Base-by-base conservation (phyloP, 2,329 filamentous ascomycete genomes). In the Orbilia quercus region DNA sequence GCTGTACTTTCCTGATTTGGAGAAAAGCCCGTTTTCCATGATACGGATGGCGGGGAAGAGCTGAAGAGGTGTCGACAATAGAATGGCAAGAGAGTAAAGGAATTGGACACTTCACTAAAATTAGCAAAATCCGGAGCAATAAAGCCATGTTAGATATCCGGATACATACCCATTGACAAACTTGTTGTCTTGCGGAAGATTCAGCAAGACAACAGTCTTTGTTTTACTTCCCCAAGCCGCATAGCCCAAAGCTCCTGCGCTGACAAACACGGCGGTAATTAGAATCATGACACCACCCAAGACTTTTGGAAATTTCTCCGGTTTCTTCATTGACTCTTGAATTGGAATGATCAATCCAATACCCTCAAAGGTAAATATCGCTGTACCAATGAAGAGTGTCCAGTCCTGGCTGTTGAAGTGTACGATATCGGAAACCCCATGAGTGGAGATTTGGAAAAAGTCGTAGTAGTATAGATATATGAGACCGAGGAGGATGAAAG, bases 41-140 rank as follows among this genome's bases (percentile, higher is more conserved):
- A 99, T 99, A 79, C 94, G 90, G 78, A 99, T 98, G 45, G 95
- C 95, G 0, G 95, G 95, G 84, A 98, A 99, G 77, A 99, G 93
- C 80, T 99, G 96, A 69, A 99, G 84, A 4, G 95, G 95, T 0
- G 95, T 99, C 36, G 92, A 96, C 9, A 99, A 86, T 63, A 99
- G 84, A 78, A 99, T 99, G n/a, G 95, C 95, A 25, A 96, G 84
- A n/a, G 92, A 96, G 84, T 99, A 99, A 47, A 99, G 86, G 79
- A 99, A 92, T 80, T 99, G 95, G 11, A 99, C 93, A 36, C 76
- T 77, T 23, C 18, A 53, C n/a, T n/a, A 14, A 14, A 55, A 14
- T 40, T 22, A 63, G 38, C 44, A 2, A 14, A 50, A 38, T 44
- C 28, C 28, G 1, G 9, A 9, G 9, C 9, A 31, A 9, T 31